A percentile compares a stretch with the other conserved stretches of the same genome.
phyloP scores from a whole-genome alignment of 2,329 filamentous ascomycete species.

The Ustulina deusta region DNA sequence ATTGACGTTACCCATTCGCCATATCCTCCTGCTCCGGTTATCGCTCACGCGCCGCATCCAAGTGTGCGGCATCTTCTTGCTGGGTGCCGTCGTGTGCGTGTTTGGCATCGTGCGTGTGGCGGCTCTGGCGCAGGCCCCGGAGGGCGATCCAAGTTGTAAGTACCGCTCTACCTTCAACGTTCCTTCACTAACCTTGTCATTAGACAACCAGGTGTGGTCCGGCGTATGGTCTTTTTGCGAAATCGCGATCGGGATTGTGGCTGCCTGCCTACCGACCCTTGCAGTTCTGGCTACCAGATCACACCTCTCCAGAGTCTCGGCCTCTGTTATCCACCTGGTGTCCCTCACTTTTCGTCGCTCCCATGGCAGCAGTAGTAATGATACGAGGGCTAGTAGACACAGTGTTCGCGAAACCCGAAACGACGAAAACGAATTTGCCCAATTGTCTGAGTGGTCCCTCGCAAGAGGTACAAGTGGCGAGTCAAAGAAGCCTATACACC shows the following conservation, averaged over 20 bases:
- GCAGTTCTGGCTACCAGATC: slow-evolving; percentile 19
- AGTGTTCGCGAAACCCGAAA: background rate
- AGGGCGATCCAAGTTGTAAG: slow-evolving; percentile 18
- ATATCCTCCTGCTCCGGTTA: slow-evolving; percentile 1
- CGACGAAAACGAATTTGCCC: background rate
- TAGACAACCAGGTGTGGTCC: slow-evolving; percentile 12
- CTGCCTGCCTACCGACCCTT: slow-evolving; percentile 20
- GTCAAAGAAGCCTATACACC: background rate
- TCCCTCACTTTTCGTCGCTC: slow-evolving; percentile 7
- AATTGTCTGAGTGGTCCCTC: slow-evolving; percentile 1
- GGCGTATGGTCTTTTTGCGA: slow-evolving; percentile 23
- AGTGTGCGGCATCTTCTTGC: slow-evolving; percentile 10
- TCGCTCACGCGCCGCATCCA: slow-evolving; percentile 10
- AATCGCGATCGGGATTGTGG: slow-evolving; percentile 9
- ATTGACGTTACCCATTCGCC: slow-evolving; percentile 13
- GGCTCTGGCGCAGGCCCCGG: slow-evolving; percentile 2
- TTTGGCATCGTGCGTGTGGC: slow-evolving; percentile 20
- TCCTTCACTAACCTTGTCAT: slow-evolving; percentile 3
- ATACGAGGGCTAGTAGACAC: background rate
- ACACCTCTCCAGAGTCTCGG: slow-evolving; percentile 14
- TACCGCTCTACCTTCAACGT: background rate
- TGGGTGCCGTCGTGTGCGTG: slow-evolving; percentile 16
- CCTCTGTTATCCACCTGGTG: slow-evolving; percentile 2
- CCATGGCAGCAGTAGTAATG: background rate
- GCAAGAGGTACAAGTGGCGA: background rate